Evolutionary conservation across 345 rosid genomes (phyloP).

Genomic region (Populus nigra): DNA sequence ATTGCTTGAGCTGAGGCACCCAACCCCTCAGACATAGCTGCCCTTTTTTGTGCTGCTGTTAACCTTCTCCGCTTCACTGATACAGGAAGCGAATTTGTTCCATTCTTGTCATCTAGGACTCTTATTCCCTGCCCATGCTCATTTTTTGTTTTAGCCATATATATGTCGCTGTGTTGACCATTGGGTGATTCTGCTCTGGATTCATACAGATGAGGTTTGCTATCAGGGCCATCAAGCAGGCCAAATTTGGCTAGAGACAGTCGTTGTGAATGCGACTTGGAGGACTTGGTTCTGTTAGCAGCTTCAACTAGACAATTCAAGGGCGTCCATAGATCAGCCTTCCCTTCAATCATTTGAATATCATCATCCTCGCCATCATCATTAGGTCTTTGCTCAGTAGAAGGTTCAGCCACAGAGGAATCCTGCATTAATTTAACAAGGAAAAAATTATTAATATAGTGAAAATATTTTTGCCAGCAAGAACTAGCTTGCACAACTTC

Average conservation of each 20-base stretch:
- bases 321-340: conserved; percentile 82
- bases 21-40: conserved; percentile 46
- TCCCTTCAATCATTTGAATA: conserved; percentile 57
- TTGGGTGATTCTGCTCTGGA: conserved; percentile 27
- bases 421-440: conserved; percentile 39
- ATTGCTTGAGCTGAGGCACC: conserved; percentile 51
- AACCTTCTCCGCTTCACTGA: conserved; percentile 59
- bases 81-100: conserved; percentile 47
- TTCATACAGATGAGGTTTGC: conserved; percentile 33
- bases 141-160: conserved; percentile 47
- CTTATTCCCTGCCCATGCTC: conserved; percentile 49
- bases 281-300: conserved; percentile 78
- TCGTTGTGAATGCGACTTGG: conserved; percentile 58
- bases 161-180: conserved; percentile 32
- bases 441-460: conserved; percentile 6
- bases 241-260: conserved; percentile 35
- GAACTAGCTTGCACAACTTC: background rate
- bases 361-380: conserved; percentile 42
- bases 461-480: background rate
- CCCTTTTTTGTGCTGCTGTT: conserved; percentile 56
- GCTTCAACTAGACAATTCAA: conserved; percentile 91
- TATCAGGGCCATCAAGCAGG: conserved; percentile 37
- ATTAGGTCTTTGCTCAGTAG: conserved; percentile 27
- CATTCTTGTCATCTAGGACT: conserved; percentile 46
- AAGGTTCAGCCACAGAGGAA: conserved; percentile 54